Base-by-base conservation (phyloP, 805 yeast species). In the Candida methanosorbosa region DNA sequence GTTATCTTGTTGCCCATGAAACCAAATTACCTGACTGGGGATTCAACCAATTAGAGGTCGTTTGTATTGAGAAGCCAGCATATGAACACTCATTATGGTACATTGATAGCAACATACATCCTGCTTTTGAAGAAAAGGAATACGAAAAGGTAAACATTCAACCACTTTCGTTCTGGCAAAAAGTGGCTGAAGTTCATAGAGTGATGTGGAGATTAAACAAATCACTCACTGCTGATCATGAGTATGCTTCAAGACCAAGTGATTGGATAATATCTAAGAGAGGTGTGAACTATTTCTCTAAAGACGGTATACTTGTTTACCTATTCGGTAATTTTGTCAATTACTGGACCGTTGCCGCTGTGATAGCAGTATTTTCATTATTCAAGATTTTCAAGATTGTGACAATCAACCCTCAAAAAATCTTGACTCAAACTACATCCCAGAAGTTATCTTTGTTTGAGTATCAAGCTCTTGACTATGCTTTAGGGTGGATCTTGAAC, bases 21-120 rank as follows among this genome's bases (percentile, higher is more conserved):
- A 68, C 68, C 16, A 72, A 67, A 50, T 64, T 92, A 27, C 96
- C 96, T n/a, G 43, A 43, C 7, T 83, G 94, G 94, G 97, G 83
- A 2, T 72, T 70, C 46, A 68, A 68, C 39, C 96, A 87, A 54
- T 84, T 81, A 58, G 98, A 92, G 63, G 94, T 90, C 9, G 61
- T 86, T 27, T 92, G 98, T 56, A 70, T 86, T 35, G 79, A 78
- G 34, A 74, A 73, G 19, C 92, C 97, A 12, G 72, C 75, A 14
- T 54, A 66, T 36, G 72, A 74, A 19, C 75, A 80, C 52, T 70
- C 94, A 1, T 56, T 78, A 32, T 88, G 95, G 83, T 74, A 64
- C 48, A 59, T 88, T 43, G 96, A 87, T 51, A 60, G 60, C 39
- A 80, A 81, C 46, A 51, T 54, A 18, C 81, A 78, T 54, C 82